Conservation (phyloP, 768 basidiomycete species). For the Thelephora aurantiotincta region DNA sequence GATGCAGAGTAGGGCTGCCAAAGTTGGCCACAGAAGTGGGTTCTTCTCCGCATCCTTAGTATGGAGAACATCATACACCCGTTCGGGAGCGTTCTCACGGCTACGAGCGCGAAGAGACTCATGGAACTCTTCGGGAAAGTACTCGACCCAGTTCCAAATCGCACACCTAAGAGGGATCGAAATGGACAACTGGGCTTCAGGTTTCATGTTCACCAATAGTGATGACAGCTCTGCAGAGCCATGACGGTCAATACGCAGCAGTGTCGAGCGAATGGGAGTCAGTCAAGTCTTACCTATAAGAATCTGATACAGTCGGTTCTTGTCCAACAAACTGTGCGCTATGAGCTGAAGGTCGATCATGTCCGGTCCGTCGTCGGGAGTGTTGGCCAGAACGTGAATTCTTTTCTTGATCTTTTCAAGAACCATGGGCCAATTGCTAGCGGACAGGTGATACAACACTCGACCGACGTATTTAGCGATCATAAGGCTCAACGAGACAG, state of each 20-base stretch:
- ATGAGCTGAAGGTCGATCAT: slow-evolving; percentile 65
- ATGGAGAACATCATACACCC: slow-evolving; percentile 66
- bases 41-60: slow-evolving; percentile 28
- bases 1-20: slow-evolving; percentile 59
- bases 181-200: slow-evolving; percentile 57
- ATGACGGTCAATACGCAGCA: slow-evolving; percentile 2
- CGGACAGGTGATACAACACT: slow-evolving; percentile 76
- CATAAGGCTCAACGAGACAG: slow-evolving; percentile 34
- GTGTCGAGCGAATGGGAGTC: background rate
- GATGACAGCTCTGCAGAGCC: slow-evolving; percentile 55
- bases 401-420: slow-evolving; percentile 54
- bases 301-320: slow-evolving; percentile 49
- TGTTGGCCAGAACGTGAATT: slow-evolving; percentile 48
- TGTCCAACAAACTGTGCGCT: slow-evolving; percentile 63
- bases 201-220: slow-evolving; percentile 69
- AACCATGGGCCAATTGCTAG: slow-evolving; percentile 77
- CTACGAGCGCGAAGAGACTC: slow-evolving; percentile 50
- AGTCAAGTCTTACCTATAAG: slow-evolving; percentile 39
- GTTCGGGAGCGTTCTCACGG: slow-evolving; percentile 73
- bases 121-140: slow-evolving; percentile 66
- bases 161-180: slow-evolving; percentile 61
- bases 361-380: slow-evolving; percentile 43
- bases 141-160: slow-evolving; percentile 84
- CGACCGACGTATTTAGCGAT: slow-evolving; percentile 63
- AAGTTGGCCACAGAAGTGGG: slow-evolving; percentile 64